Base-by-base conservation (phyloP, 116 monocot species). In the Dioscorea cayenensis region DNA sequence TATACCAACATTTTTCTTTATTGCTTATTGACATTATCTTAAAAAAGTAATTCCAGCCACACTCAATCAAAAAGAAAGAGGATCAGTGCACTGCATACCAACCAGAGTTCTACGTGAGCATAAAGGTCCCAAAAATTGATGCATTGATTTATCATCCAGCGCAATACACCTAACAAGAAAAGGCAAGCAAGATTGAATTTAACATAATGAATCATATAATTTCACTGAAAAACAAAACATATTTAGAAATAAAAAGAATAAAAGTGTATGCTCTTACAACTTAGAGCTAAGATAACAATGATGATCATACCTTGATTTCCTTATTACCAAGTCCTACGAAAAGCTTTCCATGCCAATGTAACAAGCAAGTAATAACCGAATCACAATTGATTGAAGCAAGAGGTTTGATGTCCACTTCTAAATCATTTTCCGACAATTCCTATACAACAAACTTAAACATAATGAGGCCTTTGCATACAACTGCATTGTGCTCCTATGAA, bases 251-350 rank as follows among this genome's bases (percentile, higher is more conserved):
- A 7, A 43, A 43, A 43, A 43, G 5, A 43, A 43, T 1, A 43
- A 43, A 43, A 43, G 8, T 12, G 7, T 43, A 43, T 9, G 43
- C 43, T 43, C 5, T 43, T 55, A 55, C 14, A 55, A 55, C 14
- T 55, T 55, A 52, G 19, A 55, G 17, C 14, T 19, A 18, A 16
- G 16, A 16, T n/a, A 55, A n/a, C 5, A 19, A 55, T 5, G 18
- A 16, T 18, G 55, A n/a, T 18, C n/a, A 55, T 77, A 95, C 95
- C 91, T 91, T 86, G 50, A 95, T 84, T 18, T 86, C 82, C 69
- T 83, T 86, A 64, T 79, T 88, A 17, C 88, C 76, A 6, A 82
- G 66, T 36, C 91, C 95, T 52, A 82, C 95, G 77, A 95, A 88
- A 71, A 95, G 80, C 77, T 84, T 91, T 49, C 84, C 95, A 65